These are phyloP conservation scores for Phaeotremella skinneri DNA, from an alignment of 768 basidiomycete species.

Conservation along the genomic window DNA sequence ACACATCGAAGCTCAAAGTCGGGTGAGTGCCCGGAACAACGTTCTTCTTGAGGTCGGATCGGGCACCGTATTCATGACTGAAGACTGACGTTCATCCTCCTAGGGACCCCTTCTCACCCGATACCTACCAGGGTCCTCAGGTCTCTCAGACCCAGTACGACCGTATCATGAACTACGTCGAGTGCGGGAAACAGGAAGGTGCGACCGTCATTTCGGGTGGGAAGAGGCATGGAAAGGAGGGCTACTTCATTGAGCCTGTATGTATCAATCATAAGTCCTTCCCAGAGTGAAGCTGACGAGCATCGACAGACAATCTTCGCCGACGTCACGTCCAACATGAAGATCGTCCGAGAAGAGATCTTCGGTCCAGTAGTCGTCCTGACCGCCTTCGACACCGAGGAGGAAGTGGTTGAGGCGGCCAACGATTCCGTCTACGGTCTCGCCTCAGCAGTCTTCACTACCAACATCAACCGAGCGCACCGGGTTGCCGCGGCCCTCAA, in stretches of 20 bases:
- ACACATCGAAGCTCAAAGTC: constrained; percentile 67
- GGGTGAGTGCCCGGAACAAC: constrained; percentile 58
- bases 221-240: constrained; percentile 64
- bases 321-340: constrained; percentile 67
- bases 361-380: constrained; percentile 91
- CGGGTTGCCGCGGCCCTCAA: constrained; percentile 69
- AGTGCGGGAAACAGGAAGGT: constrained; percentile 67
- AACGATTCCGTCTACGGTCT: constrained; percentile 88
- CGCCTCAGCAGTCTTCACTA: constrained; percentile 72
- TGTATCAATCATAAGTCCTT: constrained; percentile 6
- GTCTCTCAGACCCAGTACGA: constrained; percentile 57
- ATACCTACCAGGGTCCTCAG: constrained; percentile 75
- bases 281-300: constrained; percentile 3
- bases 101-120: constrained; percentile 70
- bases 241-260: constrained; percentile 70
- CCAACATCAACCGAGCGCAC: constrained; percentile 72
- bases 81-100: background rate
- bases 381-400: constrained; percentile 81
- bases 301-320: constrained; percentile 65
- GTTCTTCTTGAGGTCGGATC: background rate
- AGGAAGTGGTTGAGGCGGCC: constrained; percentile 65
- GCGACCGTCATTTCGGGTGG: constrained; percentile 69
- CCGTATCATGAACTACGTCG: constrained; percentile 70
- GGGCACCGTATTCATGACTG: too few relatives aligned
- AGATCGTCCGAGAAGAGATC: constrained; percentile 84